Evolutionary conservation across 306 rosid genomes (phyloP), one percentile per base, ranked within the genome.

Genomic region (Prunus fruticosa): DNA sequence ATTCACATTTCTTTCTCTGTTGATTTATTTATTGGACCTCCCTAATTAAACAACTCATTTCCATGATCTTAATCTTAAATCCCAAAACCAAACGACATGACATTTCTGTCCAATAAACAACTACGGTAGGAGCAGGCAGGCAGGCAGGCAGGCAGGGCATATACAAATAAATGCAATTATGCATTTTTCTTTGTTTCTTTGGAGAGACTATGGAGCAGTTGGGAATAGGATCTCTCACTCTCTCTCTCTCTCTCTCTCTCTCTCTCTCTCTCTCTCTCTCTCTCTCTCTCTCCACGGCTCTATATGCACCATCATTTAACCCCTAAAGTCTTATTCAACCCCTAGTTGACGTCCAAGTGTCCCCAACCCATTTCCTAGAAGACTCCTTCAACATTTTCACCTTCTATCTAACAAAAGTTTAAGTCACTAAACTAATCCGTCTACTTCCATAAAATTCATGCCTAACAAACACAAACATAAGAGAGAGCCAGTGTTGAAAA

Each of bases 331-430:
- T 57, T 49, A 25, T 62, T 79, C 82, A 64, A 30, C 74, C 69
- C 46, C 50, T 72, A 23, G 7, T 75, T 51, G 71, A 70, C 76
- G 50, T 86, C 86, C 90, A 87, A 60, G 78, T 84, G 86, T 82
- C 86, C 78, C 73, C 53, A 70, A 73, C 67, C 67, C 71, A 70
- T 70, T 81, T 70, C 70, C 19, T 18, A n/a, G 9, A 49, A 73
- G 58, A 56, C 69, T 78, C 20, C 76, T 51, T 57, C 32, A 50
- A 38, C 63, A 28, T 50, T 73, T 22, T 28, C 45, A 27, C 43
- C 46, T 7, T 38, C 43, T 38, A 6, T 27, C 46, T 20, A 56
- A 41, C 14, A 10, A 65, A 52, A 51, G 5, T 6, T 6, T 1
- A 15, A 11, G 6, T 34, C 64, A 6, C 6, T 16, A 20, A 66